Conservation (phyloP, 225 moss, liverwort and hornwort genomes). For the Pleurozium schreberi region DNA sequence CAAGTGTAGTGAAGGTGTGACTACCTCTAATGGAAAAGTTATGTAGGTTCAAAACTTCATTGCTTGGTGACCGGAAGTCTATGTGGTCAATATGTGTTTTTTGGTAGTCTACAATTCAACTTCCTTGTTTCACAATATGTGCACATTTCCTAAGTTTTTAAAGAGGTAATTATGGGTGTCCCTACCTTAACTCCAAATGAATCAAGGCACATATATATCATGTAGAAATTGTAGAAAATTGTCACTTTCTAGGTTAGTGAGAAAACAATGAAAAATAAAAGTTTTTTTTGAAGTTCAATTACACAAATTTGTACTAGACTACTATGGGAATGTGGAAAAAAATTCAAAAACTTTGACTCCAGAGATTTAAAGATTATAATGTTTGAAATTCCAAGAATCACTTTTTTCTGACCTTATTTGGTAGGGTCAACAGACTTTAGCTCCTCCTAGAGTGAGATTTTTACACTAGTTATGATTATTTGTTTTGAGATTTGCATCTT, state of each 20-base stretch:
- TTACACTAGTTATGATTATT: background rate
- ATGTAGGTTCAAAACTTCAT: background rate
- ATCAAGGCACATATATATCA: background rate
- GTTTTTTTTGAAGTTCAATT: accelerated
- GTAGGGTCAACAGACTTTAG: accelerated
- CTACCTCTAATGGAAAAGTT: background rate
- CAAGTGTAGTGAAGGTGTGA: too few relatives aligned
- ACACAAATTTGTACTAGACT: too few relatives aligned
- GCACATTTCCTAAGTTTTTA: background rate
- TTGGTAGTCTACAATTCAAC: background rate
- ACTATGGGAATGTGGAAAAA: accelerated
- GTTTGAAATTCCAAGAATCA: background rate
- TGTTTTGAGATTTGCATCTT: background rate
- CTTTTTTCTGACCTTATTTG: too few relatives aligned
- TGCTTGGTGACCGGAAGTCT: background rate
- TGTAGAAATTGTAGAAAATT: background rate
- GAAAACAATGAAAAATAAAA: background rate
- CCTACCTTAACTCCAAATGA: background rate
- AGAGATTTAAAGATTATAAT: background rate
- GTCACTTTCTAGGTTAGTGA: accelerated
- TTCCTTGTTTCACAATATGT: background rate
- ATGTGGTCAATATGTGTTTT: background rate
- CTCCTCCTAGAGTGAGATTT: too few relatives aligned
- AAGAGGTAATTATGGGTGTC: background rate
- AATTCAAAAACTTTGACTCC: accelerated